Evolutionary conservation across 1,284 basidiomycete species (phyloP).

Genomic region (Peniophora sp.): DNA sequence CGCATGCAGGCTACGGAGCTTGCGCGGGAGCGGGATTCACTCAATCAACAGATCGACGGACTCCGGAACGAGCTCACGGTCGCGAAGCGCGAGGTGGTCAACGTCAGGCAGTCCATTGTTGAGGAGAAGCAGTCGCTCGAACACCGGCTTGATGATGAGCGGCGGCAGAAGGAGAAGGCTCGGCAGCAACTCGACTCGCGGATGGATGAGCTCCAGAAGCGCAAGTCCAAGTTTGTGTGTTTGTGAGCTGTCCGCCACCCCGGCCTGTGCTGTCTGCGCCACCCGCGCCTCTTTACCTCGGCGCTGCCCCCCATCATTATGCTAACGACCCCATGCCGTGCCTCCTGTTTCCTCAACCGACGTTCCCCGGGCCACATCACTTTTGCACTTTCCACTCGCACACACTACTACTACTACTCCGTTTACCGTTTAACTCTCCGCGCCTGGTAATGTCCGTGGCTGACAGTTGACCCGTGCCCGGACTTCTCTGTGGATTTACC

Average conservation of each 20-base stretch:
- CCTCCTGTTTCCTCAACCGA: conserved; percentile 7
- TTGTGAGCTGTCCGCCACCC: conserved; percentile 33
- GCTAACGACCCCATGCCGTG: conserved; percentile 2
- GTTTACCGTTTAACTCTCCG: too few species aligned
- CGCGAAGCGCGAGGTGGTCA: conserved; percentile 70
- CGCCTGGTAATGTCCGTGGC: too few species aligned
- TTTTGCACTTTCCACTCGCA: too few species aligned
- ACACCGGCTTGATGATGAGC: conserved; percentile 73
- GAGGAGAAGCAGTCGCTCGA: conserved; percentile 83
- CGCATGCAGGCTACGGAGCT: conserved; percentile 85
- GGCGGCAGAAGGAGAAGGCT: conserved; percentile 73
- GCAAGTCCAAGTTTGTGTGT: conserved; percentile 82
- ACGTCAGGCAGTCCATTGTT: conserved; percentile 69
- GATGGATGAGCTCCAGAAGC: conserved; percentile 75
- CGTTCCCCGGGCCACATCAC: not conserved
- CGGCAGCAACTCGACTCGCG: conserved; percentile 77
- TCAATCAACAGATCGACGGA: conserved; percentile 54
- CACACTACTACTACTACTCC: too few species aligned
- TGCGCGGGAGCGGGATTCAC: conserved; percentile 73
- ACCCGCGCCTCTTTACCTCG: not conserved
- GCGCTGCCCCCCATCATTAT: not conserved
- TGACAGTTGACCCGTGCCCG: too few species aligned
- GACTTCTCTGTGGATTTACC: too few species aligned
- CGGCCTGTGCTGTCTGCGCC: too few species aligned
- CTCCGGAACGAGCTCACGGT: conserved; percentile 67